Conservation (phyloP, 164 flowering plant genomes). For the Euptelea pleiosperma region DNA sequence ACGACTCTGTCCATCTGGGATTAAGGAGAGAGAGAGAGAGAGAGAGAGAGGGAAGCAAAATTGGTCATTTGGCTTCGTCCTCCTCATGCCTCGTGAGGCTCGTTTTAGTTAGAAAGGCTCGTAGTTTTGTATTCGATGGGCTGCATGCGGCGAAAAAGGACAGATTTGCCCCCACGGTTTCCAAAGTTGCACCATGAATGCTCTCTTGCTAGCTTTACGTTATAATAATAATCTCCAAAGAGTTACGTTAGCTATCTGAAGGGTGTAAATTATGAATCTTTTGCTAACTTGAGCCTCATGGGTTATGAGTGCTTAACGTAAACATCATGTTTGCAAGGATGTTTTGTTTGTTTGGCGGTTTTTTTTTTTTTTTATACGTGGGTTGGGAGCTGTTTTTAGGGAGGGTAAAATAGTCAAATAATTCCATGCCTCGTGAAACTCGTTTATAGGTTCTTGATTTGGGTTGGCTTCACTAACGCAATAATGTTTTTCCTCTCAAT, state of each 20-base stretch:
- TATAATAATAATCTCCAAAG: background rate
- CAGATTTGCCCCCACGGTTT: conserved; percentile 4
- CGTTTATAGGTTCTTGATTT: background rate
- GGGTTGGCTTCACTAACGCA: background rate
- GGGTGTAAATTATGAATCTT: background rate
- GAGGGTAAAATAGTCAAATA: conserved; percentile 21
- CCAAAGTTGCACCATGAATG: conserved; percentile 1
- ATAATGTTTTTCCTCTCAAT: background rate
- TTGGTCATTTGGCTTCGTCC: conserved; percentile 2
- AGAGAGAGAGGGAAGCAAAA: conserved; percentile 8
- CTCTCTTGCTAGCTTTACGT: conserved; percentile 13
- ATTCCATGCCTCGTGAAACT: conserved; percentile 6
- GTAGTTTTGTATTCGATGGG: conserved; percentile 9
- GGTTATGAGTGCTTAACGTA: conserved; percentile 53
- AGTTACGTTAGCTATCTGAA: background rate
- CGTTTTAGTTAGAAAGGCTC: background rate
- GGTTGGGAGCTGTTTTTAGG: no score
- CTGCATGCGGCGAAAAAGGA: conserved; percentile 5
- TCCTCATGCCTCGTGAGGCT: conserved; percentile 8
- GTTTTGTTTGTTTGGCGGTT: background rate
- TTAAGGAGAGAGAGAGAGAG: no score
- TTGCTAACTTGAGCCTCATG: conserved; percentile 27
- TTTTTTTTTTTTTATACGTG: no score
- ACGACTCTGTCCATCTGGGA: background rate
- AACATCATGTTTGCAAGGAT: conserved; percentile 10